Conservation (phyloP, 306 rosid species). For the Clitoria ternatea region DNA sequence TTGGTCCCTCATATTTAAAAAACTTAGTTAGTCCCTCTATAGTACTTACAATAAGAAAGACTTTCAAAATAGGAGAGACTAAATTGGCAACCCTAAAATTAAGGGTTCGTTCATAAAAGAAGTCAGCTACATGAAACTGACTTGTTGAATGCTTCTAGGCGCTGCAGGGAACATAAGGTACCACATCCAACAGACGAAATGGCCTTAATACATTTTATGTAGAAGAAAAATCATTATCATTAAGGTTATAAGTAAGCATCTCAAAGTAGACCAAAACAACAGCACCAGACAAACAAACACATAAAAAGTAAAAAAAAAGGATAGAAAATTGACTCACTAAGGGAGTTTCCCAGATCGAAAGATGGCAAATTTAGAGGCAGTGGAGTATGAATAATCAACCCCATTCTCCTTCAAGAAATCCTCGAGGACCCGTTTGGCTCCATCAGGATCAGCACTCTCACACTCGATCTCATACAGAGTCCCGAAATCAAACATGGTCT, state of each 20-base stretch:
- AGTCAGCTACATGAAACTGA: neutral
- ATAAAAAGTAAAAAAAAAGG: neutral
- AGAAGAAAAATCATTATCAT: neutral
- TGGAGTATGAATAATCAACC: constrained; percentile 56
- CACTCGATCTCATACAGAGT: constrained; percentile 82
- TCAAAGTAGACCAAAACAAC: neutral
- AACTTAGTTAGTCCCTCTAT: too few species aligned
- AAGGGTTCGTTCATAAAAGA: neutral
- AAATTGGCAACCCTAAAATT: too few species aligned
- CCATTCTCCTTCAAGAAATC: constrained; percentile 65
- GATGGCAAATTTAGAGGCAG: constrained; percentile 64
- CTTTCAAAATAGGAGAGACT: too few species aligned
- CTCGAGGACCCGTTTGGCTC: constrained; percentile 58
- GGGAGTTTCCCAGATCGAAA: constrained; percentile 48
- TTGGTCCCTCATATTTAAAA: too few species aligned
- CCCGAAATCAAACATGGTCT: constrained; percentile 68
- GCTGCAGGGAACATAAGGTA: neutral
- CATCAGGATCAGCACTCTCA: constrained; percentile 74
- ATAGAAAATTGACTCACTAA: constrained; percentile 22
- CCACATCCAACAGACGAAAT: neutral
- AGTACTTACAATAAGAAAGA: too few species aligned
- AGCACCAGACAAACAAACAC: neutral
- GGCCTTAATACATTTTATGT: neutral
- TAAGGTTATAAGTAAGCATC: too few species aligned
- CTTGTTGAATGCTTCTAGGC: neutral